Percentiles rank a stretch among this genome's conserved stretches.
Evolutionary conservation across 352 stramenopile genomes (phyloP).

Genomic region (Phytophthora litchii): DNA sequence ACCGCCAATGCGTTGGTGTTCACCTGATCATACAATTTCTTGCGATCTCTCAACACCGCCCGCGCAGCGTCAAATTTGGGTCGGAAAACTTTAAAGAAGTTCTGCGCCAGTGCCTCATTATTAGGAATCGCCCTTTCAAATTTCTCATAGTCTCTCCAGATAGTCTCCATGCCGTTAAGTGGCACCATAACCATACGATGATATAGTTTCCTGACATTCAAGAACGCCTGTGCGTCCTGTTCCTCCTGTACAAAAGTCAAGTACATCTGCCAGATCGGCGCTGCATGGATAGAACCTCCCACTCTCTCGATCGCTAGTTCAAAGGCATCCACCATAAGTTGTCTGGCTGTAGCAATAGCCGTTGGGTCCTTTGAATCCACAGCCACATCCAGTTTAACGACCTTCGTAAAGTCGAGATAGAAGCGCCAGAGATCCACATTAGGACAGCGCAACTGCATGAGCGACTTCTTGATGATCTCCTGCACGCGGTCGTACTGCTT

Average conservation of each 20-base stretch:
- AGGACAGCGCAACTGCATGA: conserved; percentile 84
- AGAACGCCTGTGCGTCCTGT: conserved; percentile 70
- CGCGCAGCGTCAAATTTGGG: conserved; percentile 84
- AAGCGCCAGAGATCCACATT: conserved; percentile 88
- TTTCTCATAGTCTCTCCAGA: conserved; percentile 90
- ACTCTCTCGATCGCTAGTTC: conserved; percentile 84
- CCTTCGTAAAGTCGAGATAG: conserved; percentile 89
- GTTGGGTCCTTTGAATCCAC: conserved; percentile 60
- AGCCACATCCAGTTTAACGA: conserved; percentile 81
- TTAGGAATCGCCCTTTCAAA: conserved; percentile 89
- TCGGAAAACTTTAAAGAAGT: conserved; percentile 90
- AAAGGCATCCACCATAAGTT: conserved; percentile 88
- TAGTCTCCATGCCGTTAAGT: conserved; percentile 76
- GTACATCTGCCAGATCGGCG: conserved; percentile 87
- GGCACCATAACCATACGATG: conserved; percentile 82
- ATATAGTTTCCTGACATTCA: conserved; percentile 84
- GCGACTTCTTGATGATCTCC: conserved; percentile 88
- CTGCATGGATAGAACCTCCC: conserved; percentile 78
- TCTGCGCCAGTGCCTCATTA: conserved; percentile 84
- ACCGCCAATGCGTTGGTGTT: conserved; percentile 77
- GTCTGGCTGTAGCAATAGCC: conserved; percentile 61
- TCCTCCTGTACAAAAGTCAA: conserved; percentile 82
- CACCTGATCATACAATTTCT: conserved; percentile 81
- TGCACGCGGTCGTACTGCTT: conserved; percentile 89
- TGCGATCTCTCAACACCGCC: conserved; percentile 81